phyloP scores from a whole-genome alignment of 2,329 filamentous ascomycete species.

The Chalaropsis ovoidea region DNA sequence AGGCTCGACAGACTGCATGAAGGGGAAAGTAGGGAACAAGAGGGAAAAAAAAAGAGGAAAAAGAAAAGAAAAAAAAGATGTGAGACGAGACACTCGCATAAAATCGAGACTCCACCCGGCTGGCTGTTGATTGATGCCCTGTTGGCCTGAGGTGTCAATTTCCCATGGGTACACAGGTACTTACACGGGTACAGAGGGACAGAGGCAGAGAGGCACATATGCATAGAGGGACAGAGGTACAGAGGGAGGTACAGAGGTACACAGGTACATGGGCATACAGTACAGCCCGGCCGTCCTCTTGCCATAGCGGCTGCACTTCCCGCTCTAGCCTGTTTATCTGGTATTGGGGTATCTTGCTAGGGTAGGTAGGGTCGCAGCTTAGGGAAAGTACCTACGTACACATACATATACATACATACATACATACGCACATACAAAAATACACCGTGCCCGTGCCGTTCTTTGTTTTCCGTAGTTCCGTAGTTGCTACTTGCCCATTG shows the following conservation, averaged over 20 bases:
- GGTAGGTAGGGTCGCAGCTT: neutral
- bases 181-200: neutral
- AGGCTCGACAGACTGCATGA: neutral
- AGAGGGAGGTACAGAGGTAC: neutral
- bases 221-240: neutral
- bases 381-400: neutral
- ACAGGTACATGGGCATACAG: neutral
- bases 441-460: neutral
- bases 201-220: neutral
- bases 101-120: neutral
- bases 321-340: too few relatives aligned
- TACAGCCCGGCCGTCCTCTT: too few relatives aligned
- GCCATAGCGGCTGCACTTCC: too few relatives aligned
- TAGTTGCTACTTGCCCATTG: too few relatives aligned
- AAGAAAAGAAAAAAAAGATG: neutral
- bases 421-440: neutral
- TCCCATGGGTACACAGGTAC: neutral
- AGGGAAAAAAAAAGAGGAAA: neutral
- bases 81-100: neutral
- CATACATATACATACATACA: neutral
- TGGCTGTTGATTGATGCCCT: neutral
- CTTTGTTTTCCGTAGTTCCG: too few relatives aligned
- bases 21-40: constrained; percentile 1
- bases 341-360: too few relatives aligned
- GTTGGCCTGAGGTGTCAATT: neutral